Evolutionary conservation across 768 basidiomycete species (phyloP).

Genomic region (Thelephora ganbajun): DNA sequence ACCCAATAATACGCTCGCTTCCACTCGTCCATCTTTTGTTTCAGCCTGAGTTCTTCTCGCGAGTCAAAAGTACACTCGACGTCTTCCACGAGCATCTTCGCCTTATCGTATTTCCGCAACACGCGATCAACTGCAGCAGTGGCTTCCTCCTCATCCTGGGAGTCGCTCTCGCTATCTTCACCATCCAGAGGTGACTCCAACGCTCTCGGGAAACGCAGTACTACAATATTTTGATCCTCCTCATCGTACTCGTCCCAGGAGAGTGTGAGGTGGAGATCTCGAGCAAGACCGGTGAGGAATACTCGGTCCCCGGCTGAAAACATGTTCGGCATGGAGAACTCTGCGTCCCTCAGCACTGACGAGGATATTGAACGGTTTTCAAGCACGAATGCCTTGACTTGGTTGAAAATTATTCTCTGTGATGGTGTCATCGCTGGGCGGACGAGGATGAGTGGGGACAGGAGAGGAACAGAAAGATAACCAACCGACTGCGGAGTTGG

Average conservation of each 20-base stretch:
- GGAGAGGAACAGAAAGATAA: constrained; percentile 5
- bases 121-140: constrained; percentile 67
- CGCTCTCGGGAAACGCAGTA: constrained; percentile 43
- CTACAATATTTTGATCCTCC: constrained; percentile 64
- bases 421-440: constrained; percentile 48
- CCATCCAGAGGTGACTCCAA: constrained; percentile 24
- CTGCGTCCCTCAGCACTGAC: constrained; percentile 13
- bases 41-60: constrained; percentile 54
- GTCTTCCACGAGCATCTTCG: constrained; percentile 59
- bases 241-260: constrained; percentile 94
- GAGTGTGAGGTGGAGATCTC: constrained; percentile 62
- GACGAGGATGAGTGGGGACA: background rate
- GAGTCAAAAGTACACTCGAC: constrained; percentile 68
- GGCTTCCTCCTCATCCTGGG: constrained; percentile 60
- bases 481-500: constrained; percentile 51
- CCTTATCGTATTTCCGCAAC: constrained; percentile 77
- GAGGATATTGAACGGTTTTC: constrained; percentile 16
- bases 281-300: constrained; percentile 66
- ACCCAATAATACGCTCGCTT: constrained; percentile 85
- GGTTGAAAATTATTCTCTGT: constrained; percentile 68
- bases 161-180: constrained; percentile 36
- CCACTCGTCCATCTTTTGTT: constrained; percentile 87
- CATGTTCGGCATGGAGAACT: constrained; percentile 58
- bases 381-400: constrained; percentile 65
- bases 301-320: constrained; percentile 70